A percentile compares a stretch with the other conserved stretches of the same genome.
These are phyloP conservation scores for Alternaria ethzedia DNA, from an alignment of 2,329 filamentous ascomycete genomes.

Conservation along the genomic window DNA sequence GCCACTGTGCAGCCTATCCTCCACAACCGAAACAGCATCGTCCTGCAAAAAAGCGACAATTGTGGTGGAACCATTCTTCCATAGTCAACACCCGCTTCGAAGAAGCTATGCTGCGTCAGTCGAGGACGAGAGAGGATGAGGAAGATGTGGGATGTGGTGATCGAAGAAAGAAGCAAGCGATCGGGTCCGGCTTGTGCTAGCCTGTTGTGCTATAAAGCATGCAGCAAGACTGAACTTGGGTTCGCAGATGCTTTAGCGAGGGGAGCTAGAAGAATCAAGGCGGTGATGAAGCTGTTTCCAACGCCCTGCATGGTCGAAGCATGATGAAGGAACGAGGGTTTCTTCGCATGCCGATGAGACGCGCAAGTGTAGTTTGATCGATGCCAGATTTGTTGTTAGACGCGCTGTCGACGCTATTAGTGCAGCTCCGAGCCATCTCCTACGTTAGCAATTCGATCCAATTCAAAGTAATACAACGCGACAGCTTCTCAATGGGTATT, in stretches of 20 bases:
- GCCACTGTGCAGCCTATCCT: no score
- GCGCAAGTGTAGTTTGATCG: no score
- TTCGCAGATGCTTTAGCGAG: not conserved
- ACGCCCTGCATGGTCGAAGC: not conserved
- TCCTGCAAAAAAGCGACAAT: no score
- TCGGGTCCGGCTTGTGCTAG: not conserved
- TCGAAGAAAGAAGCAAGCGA: not conserved
- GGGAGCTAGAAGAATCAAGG: not conserved
- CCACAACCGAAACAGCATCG: no score
- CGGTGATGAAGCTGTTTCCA: not conserved
- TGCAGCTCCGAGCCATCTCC: not conserved
- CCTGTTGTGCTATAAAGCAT: not conserved
- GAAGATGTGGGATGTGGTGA: no score
- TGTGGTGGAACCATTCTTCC: no score
- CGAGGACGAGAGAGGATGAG: no score
- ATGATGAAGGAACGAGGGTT: not conserved
- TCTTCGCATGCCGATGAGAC: not conserved
- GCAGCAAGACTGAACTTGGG: not conserved
- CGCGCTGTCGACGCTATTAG: accelerated
- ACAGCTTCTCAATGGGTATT: slow-evolving; percentile 1
- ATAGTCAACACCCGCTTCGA: no score
- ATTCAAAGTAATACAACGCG: not conserved
- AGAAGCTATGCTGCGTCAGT: no score
- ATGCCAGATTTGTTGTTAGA: not conserved
- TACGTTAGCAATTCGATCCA: not conserved